phyloP scores from a whole-genome alignment of 2,329 filamentous ascomycete species.

The Fonsecaea pugnacius region DNA sequence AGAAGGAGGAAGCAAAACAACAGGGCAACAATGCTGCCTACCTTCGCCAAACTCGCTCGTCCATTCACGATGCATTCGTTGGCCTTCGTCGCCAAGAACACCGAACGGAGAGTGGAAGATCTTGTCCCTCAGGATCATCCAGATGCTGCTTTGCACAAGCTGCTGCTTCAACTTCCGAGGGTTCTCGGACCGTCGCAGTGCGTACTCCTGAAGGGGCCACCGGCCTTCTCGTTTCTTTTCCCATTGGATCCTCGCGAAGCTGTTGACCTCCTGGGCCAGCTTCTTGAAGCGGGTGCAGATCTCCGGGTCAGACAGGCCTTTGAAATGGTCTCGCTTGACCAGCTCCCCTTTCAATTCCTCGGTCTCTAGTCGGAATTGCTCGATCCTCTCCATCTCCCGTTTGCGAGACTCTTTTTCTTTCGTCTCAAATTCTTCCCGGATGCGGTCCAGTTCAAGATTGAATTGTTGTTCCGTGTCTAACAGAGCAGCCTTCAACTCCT shows the following conservation, averaged over 20 bases:
- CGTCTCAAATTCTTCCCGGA: neutral
- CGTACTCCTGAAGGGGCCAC: neutral
- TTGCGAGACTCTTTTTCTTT: neutral
- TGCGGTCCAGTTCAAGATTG: neutral
- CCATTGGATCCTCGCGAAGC: neutral
- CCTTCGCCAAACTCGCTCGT: conserved; percentile 1
- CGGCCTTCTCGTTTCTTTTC: neutral
- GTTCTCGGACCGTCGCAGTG: neutral
- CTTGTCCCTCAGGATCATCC: neutral
- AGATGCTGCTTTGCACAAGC: neutral
- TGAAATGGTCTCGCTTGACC: neutral
- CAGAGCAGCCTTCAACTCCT: neutral
- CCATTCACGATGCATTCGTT: neutral
- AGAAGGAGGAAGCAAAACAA: neutral
- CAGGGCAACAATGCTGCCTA: neutral
- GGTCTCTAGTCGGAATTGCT: neutral
- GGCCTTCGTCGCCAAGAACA: neutral
- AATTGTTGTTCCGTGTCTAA: neutral
- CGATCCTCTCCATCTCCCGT: neutral
- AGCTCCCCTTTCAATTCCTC: neutral
- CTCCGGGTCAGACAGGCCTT: neutral
- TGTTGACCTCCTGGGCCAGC: neutral
- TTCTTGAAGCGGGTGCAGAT: neutral
- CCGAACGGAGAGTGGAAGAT: neutral
- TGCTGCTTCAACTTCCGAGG: neutral